Percentiles rank a stretch among this genome's conserved stretches.
Evolutionary conservation across 2,329 filamentous ascomycete genomes (phyloP).

Genomic region (Colletotrichum agaves): DNA sequence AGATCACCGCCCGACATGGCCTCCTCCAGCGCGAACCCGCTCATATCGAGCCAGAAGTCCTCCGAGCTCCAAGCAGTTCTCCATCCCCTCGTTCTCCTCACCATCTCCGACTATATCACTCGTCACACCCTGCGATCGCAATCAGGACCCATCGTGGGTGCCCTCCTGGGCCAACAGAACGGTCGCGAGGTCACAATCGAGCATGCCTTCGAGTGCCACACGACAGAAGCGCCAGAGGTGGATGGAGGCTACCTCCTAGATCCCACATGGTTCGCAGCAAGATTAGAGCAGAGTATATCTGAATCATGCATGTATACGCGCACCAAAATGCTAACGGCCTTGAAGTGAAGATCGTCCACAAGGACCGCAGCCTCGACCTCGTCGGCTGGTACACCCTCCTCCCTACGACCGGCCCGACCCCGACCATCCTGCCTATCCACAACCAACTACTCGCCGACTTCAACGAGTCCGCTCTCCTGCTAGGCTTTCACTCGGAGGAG

Average conservation of each 20-base stretch:
- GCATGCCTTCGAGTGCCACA: conserved; percentile 87
- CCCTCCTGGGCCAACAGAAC: conserved; percentile 90
- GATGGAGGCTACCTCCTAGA: conserved; percentile 73
- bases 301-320: background rate
- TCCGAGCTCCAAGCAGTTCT: conserved; percentile 84
- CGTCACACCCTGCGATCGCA: conserved; percentile 84
- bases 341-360: conserved; percentile 88
- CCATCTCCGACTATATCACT: conserved; percentile 96
- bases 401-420: conserved; percentile 76
- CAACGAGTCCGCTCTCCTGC: conserved; percentile 88
- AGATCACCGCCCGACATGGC: conserved; percentile 56
- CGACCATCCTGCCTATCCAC: conserved; percentile 78
- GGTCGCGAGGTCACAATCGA: conserved; percentile 92
- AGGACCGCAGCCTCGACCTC: conserved; percentile 81
- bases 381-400: conserved; percentile 94
- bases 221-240: conserved; percentile 53
- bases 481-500: conserved; percentile 83
- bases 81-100: conserved; percentile 94
- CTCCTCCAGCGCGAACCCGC: conserved; percentile 59
- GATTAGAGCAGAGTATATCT: conserved; percentile 83
- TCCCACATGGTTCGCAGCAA: conserved; percentile 76
- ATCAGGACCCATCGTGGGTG: conserved; percentile 82
- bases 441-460: conserved; percentile 77
- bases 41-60: conserved; percentile 74
- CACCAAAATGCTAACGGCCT: background rate